These are phyloP conservation scores for Carex kokanica DNA, from an alignment of 176 grass and related monocot genomes.

Conservation along the genomic window DNA sequence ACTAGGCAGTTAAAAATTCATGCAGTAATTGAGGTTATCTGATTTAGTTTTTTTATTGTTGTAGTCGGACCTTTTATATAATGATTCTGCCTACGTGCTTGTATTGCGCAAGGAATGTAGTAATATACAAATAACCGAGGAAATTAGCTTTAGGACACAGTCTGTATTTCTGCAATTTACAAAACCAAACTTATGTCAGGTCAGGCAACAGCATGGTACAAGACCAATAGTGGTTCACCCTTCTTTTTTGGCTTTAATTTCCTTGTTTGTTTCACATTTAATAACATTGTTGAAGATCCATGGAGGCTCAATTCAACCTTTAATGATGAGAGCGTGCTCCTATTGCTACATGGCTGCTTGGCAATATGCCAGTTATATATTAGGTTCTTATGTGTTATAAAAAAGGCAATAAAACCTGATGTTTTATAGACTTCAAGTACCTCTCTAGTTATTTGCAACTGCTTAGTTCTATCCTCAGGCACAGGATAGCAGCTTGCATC, in stretches of 20 bases:
- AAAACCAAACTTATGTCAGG: neutral
- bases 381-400: neutral
- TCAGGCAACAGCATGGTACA: neutral
- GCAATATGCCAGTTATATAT: neutral
- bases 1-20: neutral
- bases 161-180: neutral
- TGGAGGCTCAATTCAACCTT: neutral
- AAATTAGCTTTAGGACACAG: neutral
- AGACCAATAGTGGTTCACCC: neutral
- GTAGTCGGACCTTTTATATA: neutral
- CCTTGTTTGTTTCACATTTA: neutral
- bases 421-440: conserved; percentile 36
- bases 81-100: neutral
- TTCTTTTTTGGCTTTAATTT: neutral
- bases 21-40: neutral
- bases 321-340: no score
- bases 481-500: conserved; percentile 98
- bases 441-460: conserved; percentile 87
- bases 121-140: neutral
- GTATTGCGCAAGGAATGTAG: neutral
- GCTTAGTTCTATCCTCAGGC: conserved; percentile 80
- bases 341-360: neutral
- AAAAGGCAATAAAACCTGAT: neutral
- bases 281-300: conserved; percentile 8
- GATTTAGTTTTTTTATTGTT: neutral